Base-by-base conservation (phyloP, 2,329 filamentous ascomycete species). In the Pseudogymnoascus pannorum region DNA sequence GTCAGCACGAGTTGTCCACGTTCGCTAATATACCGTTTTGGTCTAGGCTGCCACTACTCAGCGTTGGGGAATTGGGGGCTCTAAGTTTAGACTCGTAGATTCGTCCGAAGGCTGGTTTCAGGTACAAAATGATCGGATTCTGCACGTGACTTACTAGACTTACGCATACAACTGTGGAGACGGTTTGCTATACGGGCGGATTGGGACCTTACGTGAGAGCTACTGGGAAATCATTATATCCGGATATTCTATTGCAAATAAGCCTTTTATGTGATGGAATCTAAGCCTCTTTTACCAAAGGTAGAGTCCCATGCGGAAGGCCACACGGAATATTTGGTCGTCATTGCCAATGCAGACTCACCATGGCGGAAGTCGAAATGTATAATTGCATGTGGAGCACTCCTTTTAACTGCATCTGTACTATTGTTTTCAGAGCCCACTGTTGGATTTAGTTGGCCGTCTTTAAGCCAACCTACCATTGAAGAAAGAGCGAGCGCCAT, bases 401-500 rank as follows among this genome's bases (percentile, higher is more conserved):
- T 31, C 64, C 57, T 61, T 16, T 66, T n/a, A 31, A 65, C 26
- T 22, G 63, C 8, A 61, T 60, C 26, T 18, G 68, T 18, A 38
- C 57, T 11, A 57, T 67, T n/a, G 48, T 64, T 8, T 42, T 68
- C 22, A 4, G 24, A 18, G 48, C 62, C 61, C 7, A 54, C 62
- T 40, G 33, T 51, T 36, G 44, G 12, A n/a, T 18, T 31, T 29
- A 36, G 26, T 26, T 60, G 48, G 60, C 31, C 33, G 57, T 60
- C 61, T 48, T 38, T 36, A 24, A 51, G 38, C 62, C 64, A 60
- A 7, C 61, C 62, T 42, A 70, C 70, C 5, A 60, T 74, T 20
- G 67, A 68, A 9, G 63, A 69, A 36, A 66, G 79, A 62, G 78
- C 78, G 8, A 70, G 74, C 12, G 69, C 68, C 36, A 81, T 81